phyloP scores from a whole-genome alignment of 2,329 filamentous ascomycete species.

The Apiospora sp. region DNA sequence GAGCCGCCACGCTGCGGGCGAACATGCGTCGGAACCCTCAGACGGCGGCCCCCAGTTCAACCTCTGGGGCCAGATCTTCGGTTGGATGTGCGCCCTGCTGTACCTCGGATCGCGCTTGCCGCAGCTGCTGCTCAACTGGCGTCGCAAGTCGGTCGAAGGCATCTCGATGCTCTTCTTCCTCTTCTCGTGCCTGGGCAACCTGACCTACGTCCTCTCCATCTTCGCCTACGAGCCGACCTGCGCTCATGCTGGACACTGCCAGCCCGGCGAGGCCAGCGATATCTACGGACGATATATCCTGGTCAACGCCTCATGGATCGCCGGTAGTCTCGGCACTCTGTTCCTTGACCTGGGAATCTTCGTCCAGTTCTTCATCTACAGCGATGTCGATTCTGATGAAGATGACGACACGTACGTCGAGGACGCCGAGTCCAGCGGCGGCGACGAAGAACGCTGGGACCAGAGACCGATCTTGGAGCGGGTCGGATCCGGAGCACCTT shows the following conservation, averaged over 20 bases:
- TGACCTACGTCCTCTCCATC: constrained; percentile 92
- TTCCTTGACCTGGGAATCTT: constrained; percentile 88
- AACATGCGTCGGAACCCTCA: constrained; percentile 45
- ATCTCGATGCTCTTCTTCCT: constrained; percentile 95
- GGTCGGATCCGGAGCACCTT: constrained; percentile 32
- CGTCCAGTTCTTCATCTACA: constrained; percentile 90
- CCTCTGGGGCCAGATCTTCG: constrained; percentile 85
- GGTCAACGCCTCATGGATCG: constrained; percentile 89
- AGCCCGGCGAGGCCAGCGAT: constrained; percentile 66
- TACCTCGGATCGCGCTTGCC: constrained; percentile 92
- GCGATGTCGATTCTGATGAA: constrained; percentile 46
- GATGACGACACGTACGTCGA: constrained; percentile 38
- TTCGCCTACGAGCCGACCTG: constrained; percentile 87
- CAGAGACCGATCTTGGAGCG: constrained; percentile 43
- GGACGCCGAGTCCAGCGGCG: constrained; percentile 40
- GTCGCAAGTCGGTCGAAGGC: constrained; percentile 91
- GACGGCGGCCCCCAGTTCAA: constrained; percentile 70
- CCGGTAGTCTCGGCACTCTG: constrained; percentile 88
- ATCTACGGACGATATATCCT: constrained; percentile 85
- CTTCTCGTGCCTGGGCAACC: constrained; percentile 93
- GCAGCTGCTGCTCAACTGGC: constrained; percentile 90
- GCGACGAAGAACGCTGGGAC: constrained; percentile 38
- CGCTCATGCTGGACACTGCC: constrained; percentile 57
- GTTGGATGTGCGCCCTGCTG: constrained; percentile 87
- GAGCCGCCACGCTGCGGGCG: constrained; percentile 56